These are phyloP conservation scores for Narthecium ossifragum DNA, from an alignment of 106 monocot genomes.

Conservation along the genomic window DNA sequence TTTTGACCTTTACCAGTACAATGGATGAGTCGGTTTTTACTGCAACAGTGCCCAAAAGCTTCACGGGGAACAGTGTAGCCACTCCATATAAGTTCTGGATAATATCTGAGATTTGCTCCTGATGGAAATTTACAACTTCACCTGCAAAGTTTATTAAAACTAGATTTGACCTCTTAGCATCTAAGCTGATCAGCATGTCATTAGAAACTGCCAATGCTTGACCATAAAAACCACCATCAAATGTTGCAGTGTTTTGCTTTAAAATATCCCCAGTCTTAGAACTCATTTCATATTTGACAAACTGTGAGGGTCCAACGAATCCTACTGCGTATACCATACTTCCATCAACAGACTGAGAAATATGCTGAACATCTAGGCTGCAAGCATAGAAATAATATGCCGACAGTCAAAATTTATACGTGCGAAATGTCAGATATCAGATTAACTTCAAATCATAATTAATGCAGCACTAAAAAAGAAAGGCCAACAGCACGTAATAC, in stretches of 20 bases:
- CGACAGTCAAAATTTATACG: not conserved
- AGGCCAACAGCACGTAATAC: not conserved
- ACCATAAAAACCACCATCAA: constrained; percentile 47
- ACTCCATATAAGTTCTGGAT: constrained; percentile 45
- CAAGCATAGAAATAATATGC: constrained; percentile 21
- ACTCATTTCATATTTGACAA: constrained; percentile 52
- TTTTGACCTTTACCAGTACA: constrained; percentile 41
- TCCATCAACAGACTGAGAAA: constrained; percentile 51
- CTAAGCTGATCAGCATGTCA: constrained; percentile 69
- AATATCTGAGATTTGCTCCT: constrained; percentile 61
- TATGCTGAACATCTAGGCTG: constrained; percentile 67
- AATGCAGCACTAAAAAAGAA: constrained; percentile 1
- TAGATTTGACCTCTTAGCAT: constrained; percentile 53
- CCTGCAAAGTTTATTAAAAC: constrained; percentile 39
- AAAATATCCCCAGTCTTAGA: constrained; percentile 63
- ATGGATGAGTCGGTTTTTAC: constrained; percentile 39
- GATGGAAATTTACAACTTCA: constrained; percentile 37
- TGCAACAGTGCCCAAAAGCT: constrained; percentile 52
- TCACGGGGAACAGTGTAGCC: constrained; percentile 46
- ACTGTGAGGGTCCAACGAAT: constrained; percentile 49
- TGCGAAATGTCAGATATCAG: not conserved
- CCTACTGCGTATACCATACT: constrained; percentile 61
- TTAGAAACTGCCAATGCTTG: constrained; percentile 42
- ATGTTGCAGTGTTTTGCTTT: constrained; percentile 36
- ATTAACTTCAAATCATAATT: not conserved